These are phyloP conservation scores for Solanum virginianum DNA, from an alignment of 257 asterid species.

Conservation along the genomic window DNA sequence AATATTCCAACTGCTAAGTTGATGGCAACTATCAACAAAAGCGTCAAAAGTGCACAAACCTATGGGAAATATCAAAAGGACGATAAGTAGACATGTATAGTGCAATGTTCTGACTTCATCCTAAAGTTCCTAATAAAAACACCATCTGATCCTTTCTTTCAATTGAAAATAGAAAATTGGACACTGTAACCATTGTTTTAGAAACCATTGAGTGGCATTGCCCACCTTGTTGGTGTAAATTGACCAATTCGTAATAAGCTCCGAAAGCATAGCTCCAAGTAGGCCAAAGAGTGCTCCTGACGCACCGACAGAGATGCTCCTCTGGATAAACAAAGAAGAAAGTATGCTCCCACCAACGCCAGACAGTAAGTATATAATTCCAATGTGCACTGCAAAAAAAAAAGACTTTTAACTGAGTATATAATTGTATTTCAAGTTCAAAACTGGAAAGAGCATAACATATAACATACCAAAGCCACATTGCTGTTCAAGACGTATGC, in stretches of 20 bases:
- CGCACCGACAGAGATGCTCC: conserved; percentile 72
- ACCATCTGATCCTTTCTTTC: neutral
- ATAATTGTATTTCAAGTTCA: neutral
- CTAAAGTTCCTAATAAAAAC: neutral
- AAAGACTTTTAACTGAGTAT: neutral
- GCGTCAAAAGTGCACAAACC: conserved; percentile 68
- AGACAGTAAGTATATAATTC: conserved; percentile 54
- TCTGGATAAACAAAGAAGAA: conserved; percentile 53
- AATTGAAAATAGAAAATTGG: neutral
- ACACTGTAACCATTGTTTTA: neutral
- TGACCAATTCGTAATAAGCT: conserved; percentile 83
- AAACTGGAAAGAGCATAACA: neutral
- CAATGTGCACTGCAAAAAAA: conserved; percentile 43
- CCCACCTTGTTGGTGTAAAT: conserved; percentile 78
- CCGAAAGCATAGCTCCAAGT: conserved; percentile 93
- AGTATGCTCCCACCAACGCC: conserved; percentile 83
- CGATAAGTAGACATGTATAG: neutral
- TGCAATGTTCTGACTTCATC: neutral
- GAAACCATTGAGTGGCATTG: neutral
- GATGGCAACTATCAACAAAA: conserved; percentile 47
- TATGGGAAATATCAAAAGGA: conserved; percentile 4
- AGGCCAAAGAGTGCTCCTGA: conserved; percentile 96
- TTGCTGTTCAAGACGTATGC: conserved; percentile 93
- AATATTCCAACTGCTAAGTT: conserved; percentile 75
- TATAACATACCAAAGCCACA: conserved; percentile 65